Evolutionary conservation across 2,329 filamentous ascomycete genomes (phyloP).

Genomic region (Didymella pomorum): DNA sequence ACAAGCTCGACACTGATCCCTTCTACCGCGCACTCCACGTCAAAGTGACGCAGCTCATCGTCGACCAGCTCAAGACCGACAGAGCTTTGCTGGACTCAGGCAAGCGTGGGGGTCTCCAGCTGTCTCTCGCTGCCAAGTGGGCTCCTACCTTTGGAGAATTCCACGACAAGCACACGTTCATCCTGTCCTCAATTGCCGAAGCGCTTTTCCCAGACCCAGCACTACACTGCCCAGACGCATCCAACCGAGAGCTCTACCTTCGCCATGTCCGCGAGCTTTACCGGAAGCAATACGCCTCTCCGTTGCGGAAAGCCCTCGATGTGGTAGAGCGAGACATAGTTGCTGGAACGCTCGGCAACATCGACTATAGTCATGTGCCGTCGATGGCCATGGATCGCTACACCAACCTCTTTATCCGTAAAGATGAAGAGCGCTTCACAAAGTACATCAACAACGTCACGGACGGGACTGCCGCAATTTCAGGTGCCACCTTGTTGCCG

Average conservation of each 20-base stretch:
- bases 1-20: neutral
- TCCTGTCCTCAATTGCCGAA: conserved; percentile 55
- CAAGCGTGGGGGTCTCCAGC: conserved; percentile 52
- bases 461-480: neutral
- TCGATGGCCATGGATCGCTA: conserved; percentile 66
- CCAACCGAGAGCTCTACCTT: conserved; percentile 60
- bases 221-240: conserved; percentile 1
- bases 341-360: conserved; percentile 56
- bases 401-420: conserved; percentile 57
- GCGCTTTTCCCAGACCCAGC: neutral
- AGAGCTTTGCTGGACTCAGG: conserved; percentile 46
- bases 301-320: conserved; percentile 62
- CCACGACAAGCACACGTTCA: conserved; percentile 66
- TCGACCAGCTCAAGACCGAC: conserved; percentile 56
- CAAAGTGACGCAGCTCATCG: conserved; percentile 1
- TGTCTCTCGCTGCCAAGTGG: conserved; percentile 69
- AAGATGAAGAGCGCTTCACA: conserved; percentile 61
- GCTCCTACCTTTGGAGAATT: conserved; percentile 63
- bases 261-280: conserved; percentile 63
- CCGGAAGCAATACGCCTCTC: conserved; percentile 54
- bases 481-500: neutral
- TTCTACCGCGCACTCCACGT: conserved; percentile 2
- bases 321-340: conserved; percentile 63
- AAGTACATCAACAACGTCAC: conserved; percentile 36
- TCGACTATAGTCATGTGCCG: conserved; percentile 66